These are phyloP conservation scores for Pseudopyricularia cyperi DNA, from an alignment of 2,329 filamentous ascomycete species.

Conservation along the genomic window DNA sequence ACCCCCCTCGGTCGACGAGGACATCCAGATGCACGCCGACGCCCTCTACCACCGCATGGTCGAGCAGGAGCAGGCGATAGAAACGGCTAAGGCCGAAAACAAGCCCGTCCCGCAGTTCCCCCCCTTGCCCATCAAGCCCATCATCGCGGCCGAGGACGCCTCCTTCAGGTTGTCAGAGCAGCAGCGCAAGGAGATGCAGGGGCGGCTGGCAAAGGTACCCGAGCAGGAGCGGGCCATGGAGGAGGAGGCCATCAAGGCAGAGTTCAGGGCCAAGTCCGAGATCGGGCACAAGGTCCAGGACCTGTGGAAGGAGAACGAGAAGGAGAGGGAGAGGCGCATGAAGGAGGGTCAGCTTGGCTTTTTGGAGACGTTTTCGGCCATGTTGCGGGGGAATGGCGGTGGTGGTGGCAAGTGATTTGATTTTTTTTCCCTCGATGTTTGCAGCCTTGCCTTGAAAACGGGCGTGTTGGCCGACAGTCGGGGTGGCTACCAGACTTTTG, in stretches of 20 bases:
- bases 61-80: slow-evolving; percentile 63
- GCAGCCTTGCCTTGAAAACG: neutral
- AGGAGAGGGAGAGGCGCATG: slow-evolving; percentile 40
- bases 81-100: slow-evolving; percentile 52
- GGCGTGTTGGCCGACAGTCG: neutral
- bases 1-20: slow-evolving; percentile 59
- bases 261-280: slow-evolving; percentile 46
- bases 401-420: neutral
- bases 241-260: slow-evolving; percentile 49
- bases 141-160: slow-evolving; percentile 10
- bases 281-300: slow-evolving; percentile 42
- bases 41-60: slow-evolving; percentile 79
- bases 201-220: slow-evolving; percentile 42
- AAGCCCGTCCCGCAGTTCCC: slow-evolving; percentile 45
- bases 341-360: slow-evolving; percentile 38
- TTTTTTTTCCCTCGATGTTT: neutral
- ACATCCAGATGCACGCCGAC: slow-evolving; percentile 93
- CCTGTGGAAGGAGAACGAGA: slow-evolving; percentile 41
- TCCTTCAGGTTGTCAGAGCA: slow-evolving; percentile 25
- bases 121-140: slow-evolving; percentile 32
- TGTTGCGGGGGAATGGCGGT: slow-evolving; percentile 11
- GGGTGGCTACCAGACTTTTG: neutral
- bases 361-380: slow-evolving; percentile 23
- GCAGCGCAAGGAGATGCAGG: slow-evolving; percentile 36
- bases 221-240: slow-evolving; percentile 48